Percentiles rank a stretch among this genome's conserved stretches.
Evolutionary conservation across 768 basidiomycete genomes (phyloP).

Genomic region (Roridomyces roridus): DNA sequence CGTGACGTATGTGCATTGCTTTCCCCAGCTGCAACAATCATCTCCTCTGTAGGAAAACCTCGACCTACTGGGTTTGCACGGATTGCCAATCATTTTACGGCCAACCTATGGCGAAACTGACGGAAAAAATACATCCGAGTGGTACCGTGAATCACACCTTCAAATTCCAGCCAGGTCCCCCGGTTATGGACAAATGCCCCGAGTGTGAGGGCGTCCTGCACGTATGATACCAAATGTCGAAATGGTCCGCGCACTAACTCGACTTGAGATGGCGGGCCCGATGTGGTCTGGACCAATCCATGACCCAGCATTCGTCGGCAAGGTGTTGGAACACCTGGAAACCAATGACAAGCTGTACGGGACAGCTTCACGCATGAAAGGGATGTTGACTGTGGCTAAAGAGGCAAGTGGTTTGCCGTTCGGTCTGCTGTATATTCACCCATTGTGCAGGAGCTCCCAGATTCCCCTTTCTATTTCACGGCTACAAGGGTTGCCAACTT

Average conservation of each 20-base stretch:
- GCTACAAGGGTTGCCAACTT: conserved; percentile 78
- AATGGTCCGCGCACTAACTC: background rate
- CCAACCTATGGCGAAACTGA: conserved; percentile 83
- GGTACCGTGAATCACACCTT: conserved; percentile 68
- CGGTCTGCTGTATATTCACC: background rate
- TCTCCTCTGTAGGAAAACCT: conserved; percentile 71
- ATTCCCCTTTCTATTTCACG: conserved; percentile 86
- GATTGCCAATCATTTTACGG: conserved; percentile 83
- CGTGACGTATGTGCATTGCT: conserved; percentile 61
- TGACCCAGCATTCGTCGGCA: conserved; percentile 71
- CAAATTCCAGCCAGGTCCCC: conserved; percentile 76
- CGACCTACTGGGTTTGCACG: conserved; percentile 83
- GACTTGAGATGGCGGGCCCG: conserved; percentile 81
- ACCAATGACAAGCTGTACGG: conserved; percentile 69
- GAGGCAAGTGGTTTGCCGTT: conserved; percentile 59
- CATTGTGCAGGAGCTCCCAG: conserved; percentile 66
- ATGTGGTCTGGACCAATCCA: conserved; percentile 97
- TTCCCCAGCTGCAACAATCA: background rate
- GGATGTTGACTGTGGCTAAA: conserved; percentile 91
- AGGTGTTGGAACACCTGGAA: conserved; percentile 77
- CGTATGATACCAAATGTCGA: conserved; percentile 54
- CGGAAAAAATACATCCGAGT: conserved; percentile 61
- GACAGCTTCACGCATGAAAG: conserved; percentile 86
- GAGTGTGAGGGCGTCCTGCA: conserved; percentile 84
- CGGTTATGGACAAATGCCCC: conserved; percentile 70